These are phyloP conservation scores for Cardamine occulta DNA, from an alignment of 345 rosid genomes.

Conservation along the genomic window DNA sequence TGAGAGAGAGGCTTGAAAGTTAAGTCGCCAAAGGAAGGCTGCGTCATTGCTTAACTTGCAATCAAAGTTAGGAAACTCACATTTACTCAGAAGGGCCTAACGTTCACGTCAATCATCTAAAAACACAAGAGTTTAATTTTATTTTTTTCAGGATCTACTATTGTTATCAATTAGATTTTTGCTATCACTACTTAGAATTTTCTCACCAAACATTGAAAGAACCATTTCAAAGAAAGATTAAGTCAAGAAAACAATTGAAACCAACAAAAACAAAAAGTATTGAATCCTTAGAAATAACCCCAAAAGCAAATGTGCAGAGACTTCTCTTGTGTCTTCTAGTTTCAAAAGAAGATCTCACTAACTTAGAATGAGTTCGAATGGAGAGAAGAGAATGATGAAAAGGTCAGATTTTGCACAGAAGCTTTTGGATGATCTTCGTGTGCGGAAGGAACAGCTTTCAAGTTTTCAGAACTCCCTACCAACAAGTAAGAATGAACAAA, in stretches of 20 bases:
- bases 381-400: slow-evolving; percentile 62
- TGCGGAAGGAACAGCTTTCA: slow-evolving; percentile 76
- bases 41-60: slow-evolving; percentile 73
- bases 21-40: slow-evolving; percentile 48
- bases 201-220: slow-evolving; percentile 81
- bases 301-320: slow-evolving; percentile 24
- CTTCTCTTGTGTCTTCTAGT: slow-evolving; percentile 20
- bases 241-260: slow-evolving; percentile 36
- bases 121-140: slow-evolving; percentile 37
- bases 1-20: slow-evolving; percentile 50
- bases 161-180: slow-evolving; percentile 42
- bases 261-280: slow-evolving; percentile 14
- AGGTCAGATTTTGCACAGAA: slow-evolving; percentile 92
- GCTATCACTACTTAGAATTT: slow-evolving; percentile 30
- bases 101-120: slow-evolving; percentile 69
- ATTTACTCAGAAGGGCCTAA: slow-evolving; percentile 47
- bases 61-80: slow-evolving; percentile 55
- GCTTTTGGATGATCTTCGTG: slow-evolving; percentile 84
- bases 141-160: slow-evolving; percentile 24
- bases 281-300: slow-evolving; percentile 26
- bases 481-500: slow-evolving; percentile 50
- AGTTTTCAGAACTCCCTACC: slow-evolving; percentile 47
- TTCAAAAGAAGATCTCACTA: slow-evolving; percentile 13
- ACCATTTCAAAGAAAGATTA: slow-evolving; percentile 60
- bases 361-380: slow-evolving; percentile 33